Conservation (phyloP, 441 rosid genomes). For the Adansonia madagascariensis region DNA sequence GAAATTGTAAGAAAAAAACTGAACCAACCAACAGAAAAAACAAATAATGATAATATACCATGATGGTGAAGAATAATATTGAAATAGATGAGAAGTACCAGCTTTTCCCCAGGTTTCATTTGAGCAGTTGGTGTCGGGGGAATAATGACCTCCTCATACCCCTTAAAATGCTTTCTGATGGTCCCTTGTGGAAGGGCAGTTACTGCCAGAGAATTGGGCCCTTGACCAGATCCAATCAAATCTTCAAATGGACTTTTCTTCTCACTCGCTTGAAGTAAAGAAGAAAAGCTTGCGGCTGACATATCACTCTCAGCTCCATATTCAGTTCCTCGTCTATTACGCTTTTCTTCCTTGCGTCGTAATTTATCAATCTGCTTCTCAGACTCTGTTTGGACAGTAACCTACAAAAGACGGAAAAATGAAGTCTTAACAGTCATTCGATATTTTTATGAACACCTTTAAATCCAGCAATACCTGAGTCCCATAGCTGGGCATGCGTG, state of each 20-base stretch:
- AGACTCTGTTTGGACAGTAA: conserved; percentile 90
- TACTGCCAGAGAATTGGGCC: conserved; percentile 50
- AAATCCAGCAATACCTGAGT: conserved; percentile 66
- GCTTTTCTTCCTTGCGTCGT: conserved; percentile 94
- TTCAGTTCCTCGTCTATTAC: conserved; percentile 74
- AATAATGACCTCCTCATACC: conserved; percentile 91
- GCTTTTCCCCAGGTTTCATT: conserved; percentile 90
- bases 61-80: conserved; percentile 3
- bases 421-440: not conserved
- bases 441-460: conserved; percentile 7
- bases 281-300: conserved; percentile 75
- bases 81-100: conserved; percentile 56
- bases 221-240: conserved; percentile 72
- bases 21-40: conserved; percentile 14
- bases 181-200: conserved; percentile 97
- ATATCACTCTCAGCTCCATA: conserved; percentile 64
- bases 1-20: not conserved
- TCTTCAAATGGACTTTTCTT: conserved; percentile 70
- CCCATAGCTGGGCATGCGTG: conserved; percentile 93
- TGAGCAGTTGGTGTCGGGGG: conserved; percentile 90
- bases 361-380: conserved; percentile 89
- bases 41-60: conserved; percentile 11
- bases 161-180: conserved; percentile 75
- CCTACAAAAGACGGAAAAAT: conserved; percentile 51
- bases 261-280: conserved; percentile 89